Conservation (phyloP, 2,329 filamentous ascomycete genomes). For the Xylariaceae sp. region DNA sequence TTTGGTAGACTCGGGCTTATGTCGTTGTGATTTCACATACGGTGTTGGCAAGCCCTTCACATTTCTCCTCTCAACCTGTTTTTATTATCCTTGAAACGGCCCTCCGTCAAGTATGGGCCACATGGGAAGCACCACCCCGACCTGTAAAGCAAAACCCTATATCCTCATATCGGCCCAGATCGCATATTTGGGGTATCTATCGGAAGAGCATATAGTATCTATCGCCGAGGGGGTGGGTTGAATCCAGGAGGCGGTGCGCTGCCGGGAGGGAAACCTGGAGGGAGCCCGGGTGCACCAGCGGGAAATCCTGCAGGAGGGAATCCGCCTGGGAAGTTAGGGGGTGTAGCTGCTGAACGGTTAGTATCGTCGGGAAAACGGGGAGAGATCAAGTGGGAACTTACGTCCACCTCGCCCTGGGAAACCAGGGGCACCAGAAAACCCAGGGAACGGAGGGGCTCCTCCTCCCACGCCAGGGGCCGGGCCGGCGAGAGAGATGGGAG, state of each 20-base stretch:
- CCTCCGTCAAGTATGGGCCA: not conserved
- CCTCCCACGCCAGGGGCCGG: slow-evolving; percentile 87
- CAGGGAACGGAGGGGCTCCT: slow-evolving; percentile 56
- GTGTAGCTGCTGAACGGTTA: slow-evolving; percentile 32
- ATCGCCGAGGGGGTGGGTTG: slow-evolving; percentile 70
- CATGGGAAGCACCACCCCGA: not conserved
- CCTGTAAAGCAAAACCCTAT: not conserved
- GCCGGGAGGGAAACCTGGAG: slow-evolving; percentile 55
- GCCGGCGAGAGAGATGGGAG: slow-evolving; percentile 78
- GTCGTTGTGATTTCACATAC: not conserved
- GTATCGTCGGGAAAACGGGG: slow-evolving; percentile 1
- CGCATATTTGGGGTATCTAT: not conserved
- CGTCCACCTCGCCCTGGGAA: slow-evolving; percentile 59
- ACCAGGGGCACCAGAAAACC: slow-evolving; percentile 54
- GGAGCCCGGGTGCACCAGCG: slow-evolving; percentile 48
- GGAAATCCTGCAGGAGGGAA: slow-evolving; percentile 52
- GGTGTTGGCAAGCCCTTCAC: not conserved
- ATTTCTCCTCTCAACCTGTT: not conserved
- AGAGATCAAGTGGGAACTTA: slow-evolving; percentile 42
- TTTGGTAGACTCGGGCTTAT: not conserved
- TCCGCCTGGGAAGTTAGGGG: slow-evolving; percentile 38
- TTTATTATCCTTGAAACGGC: not conserved
- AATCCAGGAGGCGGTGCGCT: slow-evolving; percentile 67
- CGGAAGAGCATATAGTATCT: slow-evolving; percentile 23
- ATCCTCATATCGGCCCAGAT: not conserved